Evolutionary conservation across 352 stramenopile genomes (phyloP).

Genomic region (Phytophthora sp.): DNA sequence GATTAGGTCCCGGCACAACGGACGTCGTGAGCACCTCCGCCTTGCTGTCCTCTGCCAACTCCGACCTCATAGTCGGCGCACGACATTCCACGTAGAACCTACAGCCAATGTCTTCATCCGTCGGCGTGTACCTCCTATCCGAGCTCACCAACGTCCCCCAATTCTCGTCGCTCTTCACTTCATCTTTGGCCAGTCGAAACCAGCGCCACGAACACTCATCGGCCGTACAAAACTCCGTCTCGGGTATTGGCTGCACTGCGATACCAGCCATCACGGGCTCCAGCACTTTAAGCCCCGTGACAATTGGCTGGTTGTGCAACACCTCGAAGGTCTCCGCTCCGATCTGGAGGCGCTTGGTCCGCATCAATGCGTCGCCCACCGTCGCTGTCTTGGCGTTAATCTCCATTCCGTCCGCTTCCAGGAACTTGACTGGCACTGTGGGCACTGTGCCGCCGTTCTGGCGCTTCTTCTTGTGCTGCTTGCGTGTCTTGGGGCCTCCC

Average conservation of each 20-base stretch:
- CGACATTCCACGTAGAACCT: slow-evolving; percentile 64
- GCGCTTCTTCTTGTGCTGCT: slow-evolving; percentile 36
- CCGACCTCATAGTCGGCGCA: slow-evolving; percentile 41
- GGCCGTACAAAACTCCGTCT: slow-evolving; percentile 67
- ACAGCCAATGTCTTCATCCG: slow-evolving; percentile 44
- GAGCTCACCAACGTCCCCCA: slow-evolving; percentile 22
- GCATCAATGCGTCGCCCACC: slow-evolving; percentile 57
- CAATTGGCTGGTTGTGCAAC: slow-evolving; percentile 65
- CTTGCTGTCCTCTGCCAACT: slow-evolving; percentile 48
- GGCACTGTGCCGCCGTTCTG: slow-evolving; percentile 20
- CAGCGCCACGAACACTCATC: slow-evolving; percentile 74
- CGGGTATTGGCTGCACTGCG: slow-evolving; percentile 48
- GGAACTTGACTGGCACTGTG: slow-evolving; percentile 51
- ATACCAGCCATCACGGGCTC: slow-evolving; percentile 58
- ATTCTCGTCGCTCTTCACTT: not conserved
- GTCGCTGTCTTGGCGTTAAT: slow-evolving; percentile 38
- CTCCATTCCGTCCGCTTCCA: slow-evolving; percentile 38
- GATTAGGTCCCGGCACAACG: slow-evolving; percentile 54
- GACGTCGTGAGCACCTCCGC: slow-evolving; percentile 38
- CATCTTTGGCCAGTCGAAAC: slow-evolving; percentile 41
- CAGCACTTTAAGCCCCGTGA: slow-evolving; percentile 53
- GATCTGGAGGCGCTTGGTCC: slow-evolving; percentile 50
- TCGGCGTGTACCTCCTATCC: slow-evolving; percentile 49
- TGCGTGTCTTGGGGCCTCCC: slow-evolving; percentile 20
- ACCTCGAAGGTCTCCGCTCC: slow-evolving; percentile 52